These are phyloP conservation scores for Alloascoidea hylecoeti DNA, from an alignment of 805 yeast species.

Conservation along the genomic window DNA sequence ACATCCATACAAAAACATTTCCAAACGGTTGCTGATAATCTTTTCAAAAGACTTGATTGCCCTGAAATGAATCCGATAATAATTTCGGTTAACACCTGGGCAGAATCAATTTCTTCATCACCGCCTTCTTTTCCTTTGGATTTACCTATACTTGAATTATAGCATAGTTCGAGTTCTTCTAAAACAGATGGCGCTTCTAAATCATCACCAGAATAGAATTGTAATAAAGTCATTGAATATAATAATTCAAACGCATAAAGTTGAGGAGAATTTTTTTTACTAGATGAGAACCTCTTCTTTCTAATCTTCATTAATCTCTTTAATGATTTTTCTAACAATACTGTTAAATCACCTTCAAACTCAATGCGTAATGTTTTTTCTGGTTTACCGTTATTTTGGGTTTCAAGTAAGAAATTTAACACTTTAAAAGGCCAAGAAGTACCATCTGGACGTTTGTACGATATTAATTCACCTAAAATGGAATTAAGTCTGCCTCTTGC, in stretches of 20 bases:
- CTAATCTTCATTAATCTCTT: constrained; percentile 30
- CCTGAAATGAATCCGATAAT: constrained; percentile 42
- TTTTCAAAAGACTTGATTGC: constrained; percentile 41
- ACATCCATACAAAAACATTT: constrained; percentile 36
- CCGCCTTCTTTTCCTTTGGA: constrained; percentile 21
- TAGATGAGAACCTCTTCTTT: constrained; percentile 19
- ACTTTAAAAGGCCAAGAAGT: constrained; percentile 51
- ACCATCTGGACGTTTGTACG: constrained; percentile 25
- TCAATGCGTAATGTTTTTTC: constrained; percentile 16
- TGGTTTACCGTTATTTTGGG: constrained; percentile 9
- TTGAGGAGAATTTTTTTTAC: constrained; percentile 23
- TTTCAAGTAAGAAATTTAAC: constrained; percentile 20
- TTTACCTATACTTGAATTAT: constrained; percentile 25
- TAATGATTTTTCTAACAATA: constrained; percentile 33
- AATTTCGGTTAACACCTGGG: constrained; percentile 41
- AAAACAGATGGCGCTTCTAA: constrained; percentile 63
- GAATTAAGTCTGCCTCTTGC: constrained; percentile 57
- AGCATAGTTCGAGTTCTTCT: constrained; percentile 56
- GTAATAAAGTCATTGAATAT: constrained; percentile 63
- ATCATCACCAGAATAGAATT: constrained; percentile 59
- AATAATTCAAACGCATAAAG: constrained; percentile 60
- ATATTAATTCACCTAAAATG: constrained; percentile 42
- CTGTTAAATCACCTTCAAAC: constrained; percentile 46
- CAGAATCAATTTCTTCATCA: constrained; percentile 21
- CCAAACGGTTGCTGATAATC: constrained; percentile 41